phyloP scores from a whole-genome alignment of 306 rosid genomes.

The Rubus idaeus region DNA sequence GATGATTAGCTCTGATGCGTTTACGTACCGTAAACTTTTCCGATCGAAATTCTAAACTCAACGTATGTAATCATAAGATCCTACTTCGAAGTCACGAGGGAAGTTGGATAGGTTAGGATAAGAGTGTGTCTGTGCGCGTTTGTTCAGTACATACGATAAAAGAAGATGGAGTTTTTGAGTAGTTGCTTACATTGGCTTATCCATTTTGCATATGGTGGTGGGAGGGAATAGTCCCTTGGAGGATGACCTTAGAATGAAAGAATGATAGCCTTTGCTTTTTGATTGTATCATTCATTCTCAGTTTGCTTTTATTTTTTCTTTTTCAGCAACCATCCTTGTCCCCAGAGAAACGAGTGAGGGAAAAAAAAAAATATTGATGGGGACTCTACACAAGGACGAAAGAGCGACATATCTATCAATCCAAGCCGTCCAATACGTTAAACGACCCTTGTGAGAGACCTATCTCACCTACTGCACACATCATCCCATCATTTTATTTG shows the following conservation, averaged over 20 bases:
- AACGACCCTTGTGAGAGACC: slow-evolving; percentile 38
- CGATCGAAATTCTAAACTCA: not conserved
- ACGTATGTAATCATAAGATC: too few relatives aligned
- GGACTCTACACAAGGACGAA: slow-evolving; percentile 40
- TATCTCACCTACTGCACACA: slow-evolving; percentile 40
- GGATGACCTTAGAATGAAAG: slow-evolving; percentile 28
- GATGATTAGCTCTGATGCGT: not conserved
- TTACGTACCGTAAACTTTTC: not conserved
- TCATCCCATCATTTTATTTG: slow-evolving; percentile 25
- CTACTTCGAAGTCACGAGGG: not conserved
- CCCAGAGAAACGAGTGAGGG: slow-evolving; percentile 20
- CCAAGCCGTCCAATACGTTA: slow-evolving; percentile 33
- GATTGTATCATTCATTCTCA: slow-evolving; percentile 20
- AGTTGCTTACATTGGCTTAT: slow-evolving; percentile 37
- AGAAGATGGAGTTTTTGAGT: slow-evolving; percentile 10
- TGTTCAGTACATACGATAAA: slow-evolving; percentile 15
- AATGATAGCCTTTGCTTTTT: slow-evolving; percentile 37
- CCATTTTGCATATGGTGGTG: slow-evolving; percentile 46
- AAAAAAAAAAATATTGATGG: slow-evolving; percentile 22
- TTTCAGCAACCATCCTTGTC: slow-evolving; percentile 40
- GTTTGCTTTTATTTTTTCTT: slow-evolving; percentile 22
- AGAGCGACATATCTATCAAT: slow-evolving; percentile 26
- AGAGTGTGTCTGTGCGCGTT: not conserved
- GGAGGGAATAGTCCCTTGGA: slow-evolving; percentile 35
- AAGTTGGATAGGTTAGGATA: slow-evolving; percentile 24